Conservation (phyloP, 768 basidiomycete genomes). For the Dacryopinax spathularia region DNA sequence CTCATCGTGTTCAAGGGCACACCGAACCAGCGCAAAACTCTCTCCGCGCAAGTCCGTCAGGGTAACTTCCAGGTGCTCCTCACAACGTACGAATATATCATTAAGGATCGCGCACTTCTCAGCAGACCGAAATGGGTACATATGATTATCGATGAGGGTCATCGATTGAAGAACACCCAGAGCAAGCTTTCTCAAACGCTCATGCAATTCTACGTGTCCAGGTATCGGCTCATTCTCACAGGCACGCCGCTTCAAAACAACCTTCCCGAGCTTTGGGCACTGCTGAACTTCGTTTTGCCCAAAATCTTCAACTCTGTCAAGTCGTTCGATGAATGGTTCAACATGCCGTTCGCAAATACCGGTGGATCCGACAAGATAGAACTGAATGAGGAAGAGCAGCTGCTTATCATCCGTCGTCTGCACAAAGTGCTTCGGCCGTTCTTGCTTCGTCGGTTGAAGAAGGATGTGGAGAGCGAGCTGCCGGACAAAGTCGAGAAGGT, state of each 20-base stretch:
- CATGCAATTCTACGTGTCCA: conserved; percentile 82
- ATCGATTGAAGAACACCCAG: conserved; percentile 94
- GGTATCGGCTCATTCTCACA: conserved; percentile 84
- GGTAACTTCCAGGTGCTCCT: conserved; percentile 82
- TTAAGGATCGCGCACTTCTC: conserved; percentile 83
- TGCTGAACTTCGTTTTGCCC: conserved; percentile 87
- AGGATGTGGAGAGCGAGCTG: conserved; percentile 89
- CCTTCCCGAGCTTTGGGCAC: conserved; percentile 85
- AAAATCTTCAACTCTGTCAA: conserved; percentile 98
- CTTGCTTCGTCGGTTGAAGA: conserved; percentile 82
- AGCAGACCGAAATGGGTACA: conserved; percentile 91
- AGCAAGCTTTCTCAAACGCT: conserved; percentile 81
- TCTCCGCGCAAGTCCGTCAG: conserved; percentile 62
- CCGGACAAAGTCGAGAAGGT: conserved; percentile 98
- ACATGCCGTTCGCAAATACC: conserved; percentile 97
- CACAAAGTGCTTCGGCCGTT: conserved; percentile 94
- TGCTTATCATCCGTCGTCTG: conserved; percentile 89
- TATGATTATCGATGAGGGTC: conserved; percentile 97
- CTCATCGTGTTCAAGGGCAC: conserved; percentile 84
- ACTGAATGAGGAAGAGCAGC: conserved; percentile 97
- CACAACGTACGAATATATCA: conserved; percentile 95
- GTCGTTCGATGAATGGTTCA: conserved; percentile 99
- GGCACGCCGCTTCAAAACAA: conserved; percentile 97
- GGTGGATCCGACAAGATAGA: conserved; percentile 96
- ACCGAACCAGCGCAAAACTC: conserved; percentile 59